A percentile compares a stretch with the other conserved stretches of the same genome.
Evolutionary conservation across 805 yeast species (phyloP).

Genomic region (Candida gorgasii): DNA sequence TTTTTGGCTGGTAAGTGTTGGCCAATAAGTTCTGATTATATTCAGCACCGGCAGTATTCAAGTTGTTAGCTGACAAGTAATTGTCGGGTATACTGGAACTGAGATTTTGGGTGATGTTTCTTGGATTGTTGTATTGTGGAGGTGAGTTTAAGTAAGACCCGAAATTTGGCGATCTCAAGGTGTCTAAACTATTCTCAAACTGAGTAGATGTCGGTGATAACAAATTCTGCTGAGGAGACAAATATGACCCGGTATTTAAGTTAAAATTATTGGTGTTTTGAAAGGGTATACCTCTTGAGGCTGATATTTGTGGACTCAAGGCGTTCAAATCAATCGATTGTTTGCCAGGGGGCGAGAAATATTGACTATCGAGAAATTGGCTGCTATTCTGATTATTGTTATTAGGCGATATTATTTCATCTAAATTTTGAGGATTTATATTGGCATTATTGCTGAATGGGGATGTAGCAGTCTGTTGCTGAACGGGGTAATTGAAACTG

Average conservation of each 20-base stretch:
- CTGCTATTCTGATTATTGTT: slow-evolving; percentile 13
- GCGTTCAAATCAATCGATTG: slow-evolving; percentile 19
- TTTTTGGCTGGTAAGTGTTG: slow-evolving; percentile 4
- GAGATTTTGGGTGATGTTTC: slow-evolving; percentile 13
- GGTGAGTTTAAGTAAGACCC: slow-evolving; percentile 39
- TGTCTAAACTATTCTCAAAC: slow-evolving; percentile 33
- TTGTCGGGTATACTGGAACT: slow-evolving; percentile 27
- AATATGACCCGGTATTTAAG: slow-evolving; percentile 28
- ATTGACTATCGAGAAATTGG: slow-evolving; percentile 35
- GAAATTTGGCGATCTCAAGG: slow-evolving; percentile 34
- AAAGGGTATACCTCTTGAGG: slow-evolving; percentile 31
- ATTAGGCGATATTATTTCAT: slow-evolving; percentile 39
- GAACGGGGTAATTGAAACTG: slow-evolving; percentile 12
- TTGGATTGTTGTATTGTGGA: slow-evolving; percentile 24
- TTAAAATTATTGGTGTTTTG: slow-evolving; percentile 20
- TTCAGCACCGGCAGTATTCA: neutral
- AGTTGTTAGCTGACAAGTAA: slow-evolving; percentile 20
- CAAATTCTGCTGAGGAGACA: slow-evolving; percentile 36
- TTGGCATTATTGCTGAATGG: slow-evolving; percentile 13
- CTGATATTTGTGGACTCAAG: slow-evolving; percentile 31
- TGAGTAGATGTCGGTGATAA: slow-evolving; percentile 31
- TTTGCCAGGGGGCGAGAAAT: slow-evolving; percentile 40
- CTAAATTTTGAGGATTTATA: slow-evolving; percentile 27
- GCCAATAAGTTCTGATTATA: slow-evolving; percentile 1
- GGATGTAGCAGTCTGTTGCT: slow-evolving; percentile 13